These are phyloP conservation scores for Hymenoscyphus linearis DNA, from an alignment of 2,329 filamentous ascomycete species.

Conservation along the genomic window DNA sequence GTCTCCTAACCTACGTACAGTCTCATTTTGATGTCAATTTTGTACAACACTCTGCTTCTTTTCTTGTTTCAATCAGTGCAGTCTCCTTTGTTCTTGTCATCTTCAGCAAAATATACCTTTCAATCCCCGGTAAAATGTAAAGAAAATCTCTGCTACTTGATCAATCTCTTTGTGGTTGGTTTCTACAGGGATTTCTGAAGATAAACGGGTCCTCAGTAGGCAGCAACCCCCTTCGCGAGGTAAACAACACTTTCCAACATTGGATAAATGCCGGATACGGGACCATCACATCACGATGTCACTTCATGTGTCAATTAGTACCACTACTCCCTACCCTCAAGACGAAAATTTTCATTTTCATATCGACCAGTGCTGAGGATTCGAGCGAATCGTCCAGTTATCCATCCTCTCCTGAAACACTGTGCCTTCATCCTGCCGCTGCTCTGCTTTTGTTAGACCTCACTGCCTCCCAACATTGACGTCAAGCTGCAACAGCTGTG, in stretches of 20 bases:
- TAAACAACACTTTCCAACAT: neutral
- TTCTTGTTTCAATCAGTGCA: neutral
- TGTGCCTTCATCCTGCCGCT: slow-evolving; percentile 17
- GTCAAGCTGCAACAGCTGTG: neutral
- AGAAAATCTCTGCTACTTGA: neutral
- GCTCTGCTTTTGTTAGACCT: neutral
- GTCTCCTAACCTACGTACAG: neutral
- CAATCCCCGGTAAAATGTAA: neutral
- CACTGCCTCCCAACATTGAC: slow-evolving; percentile 5
- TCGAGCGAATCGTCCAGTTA: no score
- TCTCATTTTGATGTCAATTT: neutral
- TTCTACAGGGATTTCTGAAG: neutral
- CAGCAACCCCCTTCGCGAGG: neutral
- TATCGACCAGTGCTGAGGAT: no score
- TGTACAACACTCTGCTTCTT: neutral
- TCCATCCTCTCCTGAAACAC: slow-evolving; percentile 10
- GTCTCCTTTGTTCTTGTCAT: neutral
- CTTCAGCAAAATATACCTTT: neutral
- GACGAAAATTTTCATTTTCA: no score
- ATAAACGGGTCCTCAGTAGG: neutral
- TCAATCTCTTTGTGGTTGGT: neutral
- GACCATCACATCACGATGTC: neutral
- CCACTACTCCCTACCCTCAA: no score
- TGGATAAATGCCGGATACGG: no score
- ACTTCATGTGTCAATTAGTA: neutral